These are phyloP conservation scores for Diaporthe longicolla DNA, from an alignment of 2,329 filamentous ascomycete species.

Conservation along the genomic window DNA sequence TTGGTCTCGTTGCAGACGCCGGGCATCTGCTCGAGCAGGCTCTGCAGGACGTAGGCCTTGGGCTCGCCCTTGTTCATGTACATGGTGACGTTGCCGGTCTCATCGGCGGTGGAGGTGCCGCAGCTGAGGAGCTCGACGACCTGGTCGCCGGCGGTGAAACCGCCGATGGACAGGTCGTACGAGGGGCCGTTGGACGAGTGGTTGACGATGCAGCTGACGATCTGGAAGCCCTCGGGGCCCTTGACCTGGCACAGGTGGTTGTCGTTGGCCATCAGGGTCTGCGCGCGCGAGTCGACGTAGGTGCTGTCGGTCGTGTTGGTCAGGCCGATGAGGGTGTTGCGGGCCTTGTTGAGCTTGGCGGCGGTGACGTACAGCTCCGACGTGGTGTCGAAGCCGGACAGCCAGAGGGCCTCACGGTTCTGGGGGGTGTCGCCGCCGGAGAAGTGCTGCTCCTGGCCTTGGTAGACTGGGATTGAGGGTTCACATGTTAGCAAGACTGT, in stretches of 20 bases:
- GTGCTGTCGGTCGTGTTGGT: conserved; percentile 52
- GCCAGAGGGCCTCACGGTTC: conserved; percentile 66
- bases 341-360: conserved; percentile 63
- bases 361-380: conserved; percentile 62
- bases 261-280: conserved; percentile 55
- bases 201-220: conserved; percentile 59
- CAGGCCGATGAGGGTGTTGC: conserved; percentile 61
- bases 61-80: conserved; percentile 41
- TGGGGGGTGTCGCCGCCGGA: conserved; percentile 57
- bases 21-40: conserved; percentile 30
- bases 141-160: conserved; percentile 48
- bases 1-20: conserved; percentile 39
- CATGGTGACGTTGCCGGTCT: conserved; percentile 42
- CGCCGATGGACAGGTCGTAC: conserved; percentile 46
- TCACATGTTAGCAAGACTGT: conserved; percentile 18
- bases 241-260: conserved; percentile 60
- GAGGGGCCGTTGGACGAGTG: conserved; percentile 51
- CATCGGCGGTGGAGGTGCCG: conserved; percentile 42
- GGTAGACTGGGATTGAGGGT: conserved; percentile 60
- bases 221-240: conserved; percentile 53
- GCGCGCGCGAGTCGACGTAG: conserved; percentile 58
- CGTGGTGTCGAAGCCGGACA: conserved; percentile 59
- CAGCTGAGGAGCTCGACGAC: conserved; percentile 47
- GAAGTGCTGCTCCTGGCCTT: conserved; percentile 71
- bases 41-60: conserved; percentile 42